Evolutionary conservation across 2,329 filamentous ascomycete species (phyloP).

Genomic region (Paracamarosporium sp.): DNA sequence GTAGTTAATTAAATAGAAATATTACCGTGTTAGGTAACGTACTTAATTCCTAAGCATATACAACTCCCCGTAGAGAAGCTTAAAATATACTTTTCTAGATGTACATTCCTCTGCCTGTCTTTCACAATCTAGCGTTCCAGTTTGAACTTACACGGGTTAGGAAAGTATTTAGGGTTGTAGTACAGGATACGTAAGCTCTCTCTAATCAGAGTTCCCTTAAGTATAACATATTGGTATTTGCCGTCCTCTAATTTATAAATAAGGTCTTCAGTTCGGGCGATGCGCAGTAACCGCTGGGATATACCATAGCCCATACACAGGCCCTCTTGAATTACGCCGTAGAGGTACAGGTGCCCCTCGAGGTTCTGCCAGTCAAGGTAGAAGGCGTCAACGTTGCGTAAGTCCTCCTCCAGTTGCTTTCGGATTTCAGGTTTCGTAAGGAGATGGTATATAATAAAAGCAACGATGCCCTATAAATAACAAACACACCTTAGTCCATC

Average conservation of each 20-base stretch:
- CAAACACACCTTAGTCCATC: background rate
- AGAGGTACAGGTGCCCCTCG: slow-evolving; percentile 23
- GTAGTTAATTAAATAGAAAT: background rate
- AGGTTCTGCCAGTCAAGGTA: slow-evolving; percentile 4
- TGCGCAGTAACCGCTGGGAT: slow-evolving; percentile 11
- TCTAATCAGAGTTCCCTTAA: slow-evolving; percentile 7
- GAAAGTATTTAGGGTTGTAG: slow-evolving; percentile 29
- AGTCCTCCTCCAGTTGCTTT: background rate
- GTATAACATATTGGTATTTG: slow-evolving; percentile 11
- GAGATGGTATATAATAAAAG: background rate
- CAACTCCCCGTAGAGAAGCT: slow-evolving; percentile 21
- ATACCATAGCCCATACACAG: slow-evolving; percentile 26
- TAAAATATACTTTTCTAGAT: slow-evolving; percentile 11
- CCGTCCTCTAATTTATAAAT: slow-evolving; percentile 5
- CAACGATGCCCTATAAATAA: background rate
- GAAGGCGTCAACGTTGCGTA: background rate
- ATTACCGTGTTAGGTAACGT: background rate
- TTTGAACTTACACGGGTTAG: slow-evolving; percentile 19
- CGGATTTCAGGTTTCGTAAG: slow-evolving; percentile 1
- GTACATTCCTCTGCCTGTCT: background rate
- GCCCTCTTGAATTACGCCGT: slow-evolving; percentile 13
- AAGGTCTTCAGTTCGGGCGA: slow-evolving; percentile 14
- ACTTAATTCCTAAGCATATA: background rate
- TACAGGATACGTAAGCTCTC: slow-evolving; percentile 15
- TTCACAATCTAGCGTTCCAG: slow-evolving; percentile 32